Evolutionary conservation across 2,329 filamentous ascomycete genomes (phyloP).

Genomic region (Hymenoscyphus linearis): DNA sequence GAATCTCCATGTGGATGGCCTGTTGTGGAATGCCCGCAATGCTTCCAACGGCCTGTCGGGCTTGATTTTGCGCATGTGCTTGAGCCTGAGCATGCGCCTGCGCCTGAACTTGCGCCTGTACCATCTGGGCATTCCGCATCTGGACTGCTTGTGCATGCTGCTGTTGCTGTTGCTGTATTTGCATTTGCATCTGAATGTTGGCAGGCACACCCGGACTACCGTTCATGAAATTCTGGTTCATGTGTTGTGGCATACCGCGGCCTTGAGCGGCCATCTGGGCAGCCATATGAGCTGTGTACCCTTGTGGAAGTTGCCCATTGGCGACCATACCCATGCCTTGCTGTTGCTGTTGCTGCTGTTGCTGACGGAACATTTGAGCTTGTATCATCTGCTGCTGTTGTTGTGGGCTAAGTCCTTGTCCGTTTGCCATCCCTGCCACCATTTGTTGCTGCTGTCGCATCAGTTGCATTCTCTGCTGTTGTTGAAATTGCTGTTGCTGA

Average conservation of each 20-base stretch:
- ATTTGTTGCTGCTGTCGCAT: constrained; percentile 31
- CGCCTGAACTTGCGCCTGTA: constrained; percentile 14
- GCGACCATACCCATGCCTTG: constrained; percentile 19
- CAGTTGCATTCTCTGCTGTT: constrained; percentile 18
- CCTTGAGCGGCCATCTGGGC: background rate
- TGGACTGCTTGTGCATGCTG: constrained; percentile 11
- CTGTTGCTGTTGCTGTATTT: constrained; percentile 31
- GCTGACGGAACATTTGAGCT: constrained; percentile 11
- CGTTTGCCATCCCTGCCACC: constrained; percentile 29
- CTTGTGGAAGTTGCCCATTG: constrained; percentile 15
- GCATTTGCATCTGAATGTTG: constrained; percentile 37
- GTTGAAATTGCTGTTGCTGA: constrained; percentile 25
- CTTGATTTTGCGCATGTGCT: background rate
- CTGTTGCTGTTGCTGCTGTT: constrained; percentile 35
- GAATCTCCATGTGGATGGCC: constrained; percentile 3
- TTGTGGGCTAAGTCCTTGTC: constrained; percentile 31
- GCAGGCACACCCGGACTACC: constrained; percentile 31
- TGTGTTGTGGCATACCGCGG: constrained; percentile 22
- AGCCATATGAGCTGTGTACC: constrained; percentile 21
- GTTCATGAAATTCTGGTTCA: constrained; percentile 28
- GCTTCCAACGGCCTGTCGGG: background rate
- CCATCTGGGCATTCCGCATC: constrained; percentile 19
- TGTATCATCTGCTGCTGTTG: constrained; percentile 22
- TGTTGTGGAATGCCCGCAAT: constrained; percentile 3
- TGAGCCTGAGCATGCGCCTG: constrained; percentile 9